Conservation (phyloP, 176 grass and related monocot species). For the Oryza longistaminata region DNA sequence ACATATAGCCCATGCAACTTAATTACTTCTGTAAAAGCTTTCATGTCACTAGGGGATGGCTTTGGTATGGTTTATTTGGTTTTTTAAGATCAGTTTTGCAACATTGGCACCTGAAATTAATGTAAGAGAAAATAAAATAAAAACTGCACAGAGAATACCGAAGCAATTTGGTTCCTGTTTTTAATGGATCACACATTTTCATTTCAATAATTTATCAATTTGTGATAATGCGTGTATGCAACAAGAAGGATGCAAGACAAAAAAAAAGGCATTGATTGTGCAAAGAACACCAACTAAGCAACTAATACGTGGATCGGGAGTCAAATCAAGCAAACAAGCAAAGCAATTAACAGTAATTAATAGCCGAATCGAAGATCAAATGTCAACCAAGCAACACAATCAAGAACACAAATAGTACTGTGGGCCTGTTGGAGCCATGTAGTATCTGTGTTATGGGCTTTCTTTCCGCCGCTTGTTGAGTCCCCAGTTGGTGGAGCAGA, state of each 20-base stretch:
- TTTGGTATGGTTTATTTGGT: neutral
- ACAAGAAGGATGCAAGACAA: neutral
- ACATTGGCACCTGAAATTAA: neutral
- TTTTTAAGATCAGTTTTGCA: neutral
- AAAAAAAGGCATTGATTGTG: neutral
- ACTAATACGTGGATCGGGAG: neutral
- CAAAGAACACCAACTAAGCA: neutral
- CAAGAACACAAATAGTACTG: neutral
- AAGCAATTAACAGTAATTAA: neutral
- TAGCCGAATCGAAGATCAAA: neutral
- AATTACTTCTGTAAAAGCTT: slow-evolving; percentile 27
- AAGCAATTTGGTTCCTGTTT: neutral
- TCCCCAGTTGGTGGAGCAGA: neutral
- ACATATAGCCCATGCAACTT: slow-evolving; percentile 5
- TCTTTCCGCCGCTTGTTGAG: neutral
- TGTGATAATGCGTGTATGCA: neutral
- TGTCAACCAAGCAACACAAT: neutral
- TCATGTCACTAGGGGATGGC: neutral
- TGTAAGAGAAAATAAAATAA: neutral
- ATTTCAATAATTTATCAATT: neutral
- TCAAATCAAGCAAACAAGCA: neutral
- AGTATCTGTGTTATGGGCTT: neutral
- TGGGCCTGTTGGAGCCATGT: neutral
- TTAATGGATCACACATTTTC: neutral
- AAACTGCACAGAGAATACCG: neutral